phyloP scores from a whole-genome alignment of 768 basidiomycete species.

The Rhizopogon rudus region DNA sequence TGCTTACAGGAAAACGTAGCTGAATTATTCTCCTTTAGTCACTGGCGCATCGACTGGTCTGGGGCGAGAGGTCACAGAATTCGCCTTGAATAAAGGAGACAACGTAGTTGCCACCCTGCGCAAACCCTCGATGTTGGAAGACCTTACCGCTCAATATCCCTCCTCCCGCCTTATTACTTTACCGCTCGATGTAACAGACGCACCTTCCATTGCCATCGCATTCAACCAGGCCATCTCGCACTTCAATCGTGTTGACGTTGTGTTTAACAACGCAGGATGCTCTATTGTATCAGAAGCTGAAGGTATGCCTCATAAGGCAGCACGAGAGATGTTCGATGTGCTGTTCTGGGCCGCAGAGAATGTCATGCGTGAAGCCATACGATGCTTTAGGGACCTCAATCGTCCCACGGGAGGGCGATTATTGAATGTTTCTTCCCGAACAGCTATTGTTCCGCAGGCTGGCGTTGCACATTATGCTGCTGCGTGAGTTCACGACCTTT shows the following conservation, averaged over 20 bases:
- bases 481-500: constrained; percentile 16
- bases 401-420: constrained; percentile 28
- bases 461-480: constrained; percentile 20
- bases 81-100: constrained; percentile 34
- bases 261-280: constrained; percentile 40
- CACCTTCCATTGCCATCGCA: constrained; percentile 27
- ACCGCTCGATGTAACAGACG: constrained; percentile 35
- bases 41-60: constrained; percentile 39
- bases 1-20: not conserved
- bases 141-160: constrained; percentile 25
- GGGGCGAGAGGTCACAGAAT: constrained; percentile 30
- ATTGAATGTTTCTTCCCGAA: constrained; percentile 29
- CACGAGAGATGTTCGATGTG: constrained; percentile 52
- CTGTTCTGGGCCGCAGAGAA: constrained; percentile 28
- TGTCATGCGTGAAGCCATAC: constrained; percentile 28
- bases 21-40: constrained; percentile 20
- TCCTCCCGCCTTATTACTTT: constrained; percentile 33
- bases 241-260: constrained; percentile 40
- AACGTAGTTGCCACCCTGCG: constrained; percentile 41
- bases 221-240: constrained; percentile 28
- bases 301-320: constrained; percentile 74
- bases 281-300: constrained; percentile 54
- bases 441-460: constrained; percentile 17
- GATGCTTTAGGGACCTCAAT: constrained; percentile 33
- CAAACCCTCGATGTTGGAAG: constrained; percentile 29